Base-by-base conservation (phyloP, 2,329 filamentous ascomycete genomes). In the Cryoendolithus antarcticus region DNA sequence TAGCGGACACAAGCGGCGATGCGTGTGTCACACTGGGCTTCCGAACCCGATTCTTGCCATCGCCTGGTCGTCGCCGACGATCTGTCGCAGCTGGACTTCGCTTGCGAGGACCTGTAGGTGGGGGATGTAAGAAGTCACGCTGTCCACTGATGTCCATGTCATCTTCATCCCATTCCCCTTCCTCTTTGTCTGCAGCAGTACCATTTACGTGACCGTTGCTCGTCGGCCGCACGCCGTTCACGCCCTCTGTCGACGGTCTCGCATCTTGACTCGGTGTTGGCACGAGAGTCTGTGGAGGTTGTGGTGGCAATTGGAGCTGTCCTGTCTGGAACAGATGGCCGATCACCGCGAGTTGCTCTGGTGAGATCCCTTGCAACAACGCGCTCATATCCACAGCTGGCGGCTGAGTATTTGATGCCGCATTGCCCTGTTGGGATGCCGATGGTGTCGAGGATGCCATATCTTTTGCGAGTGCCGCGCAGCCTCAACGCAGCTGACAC, bases 161-260 rank as follows among this genome's bases (percentile, higher is more conserved):
- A 11, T 69, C 73, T 50, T 86, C 82, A 50, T 89, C 84, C 46
- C 91, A 58, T 57, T 93, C 85, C 10, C 82, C 83, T 51, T 93
- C 84, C 52, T 91, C 83, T 40, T 63, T 63, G 41, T 72, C 69
- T 39, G 58, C 58, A 34, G 66, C 56, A 35, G 58, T 37, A 40
- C 44, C 36, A 21, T 45, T 44, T 29, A 39, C 10, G 15, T 40
- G 39, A 9, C 19, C 39, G 37, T 32, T 39, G 39, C 15, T 9
- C 5, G 7, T 28, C 42, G 9, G 29, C 11, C n/a, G n/a, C 11
- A 9, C 11, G 10, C 37, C 34, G 34, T 29, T 40, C 19, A 13
- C 4, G 15, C 15, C 15, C 15, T 19, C 15, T 19, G 15, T 19
- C 19, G 13, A 11, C 11, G 19, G 28, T 28, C 9, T 13, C 12